A percentile compares a stretch with the other conserved stretches of the same genome.
Conservation (phyloP, 2,329 filamentous ascomycete species). For the Talaromyces marneffei region DNA sequence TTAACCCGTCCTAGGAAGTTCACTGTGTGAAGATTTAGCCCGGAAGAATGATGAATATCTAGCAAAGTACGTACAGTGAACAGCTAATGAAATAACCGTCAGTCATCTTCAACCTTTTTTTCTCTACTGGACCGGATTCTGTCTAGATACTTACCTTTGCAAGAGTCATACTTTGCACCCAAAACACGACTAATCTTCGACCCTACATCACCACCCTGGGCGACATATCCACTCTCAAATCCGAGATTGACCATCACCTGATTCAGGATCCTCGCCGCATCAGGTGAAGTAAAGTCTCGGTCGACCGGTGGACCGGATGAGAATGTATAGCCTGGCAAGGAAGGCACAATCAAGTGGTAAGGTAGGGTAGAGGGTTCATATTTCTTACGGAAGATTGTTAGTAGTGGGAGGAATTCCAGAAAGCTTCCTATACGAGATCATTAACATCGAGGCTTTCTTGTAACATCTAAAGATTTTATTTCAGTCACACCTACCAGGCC, state of each 20-base stretch:
- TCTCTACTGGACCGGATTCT: background rate
- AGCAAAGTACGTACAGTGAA: conserved; percentile 6
- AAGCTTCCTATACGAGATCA: conserved; percentile 29
- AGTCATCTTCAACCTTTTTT: background rate
- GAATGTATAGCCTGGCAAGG: conserved; percentile 50
- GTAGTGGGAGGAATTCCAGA: conserved; percentile 51
- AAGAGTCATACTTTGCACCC: conserved; percentile 39
- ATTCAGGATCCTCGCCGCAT: conserved; percentile 45
- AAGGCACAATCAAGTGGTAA: conserved; percentile 54
- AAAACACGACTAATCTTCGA: conserved; percentile 41
- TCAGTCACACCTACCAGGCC: conserved; percentile 36
- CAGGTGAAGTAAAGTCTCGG: conserved; percentile 37
- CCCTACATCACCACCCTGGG: conserved; percentile 55
- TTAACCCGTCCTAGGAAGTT: conserved; percentile 21
- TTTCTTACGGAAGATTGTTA: conserved; percentile 42
- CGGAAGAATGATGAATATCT: background rate
- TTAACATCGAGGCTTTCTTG: background rate
- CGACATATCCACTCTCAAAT: conserved; percentile 48
- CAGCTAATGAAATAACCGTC: background rate
- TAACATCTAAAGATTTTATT: background rate
- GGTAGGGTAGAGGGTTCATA: conserved; percentile 49
- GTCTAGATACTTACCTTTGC: conserved; percentile 36
- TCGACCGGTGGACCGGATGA: conserved; percentile 40
- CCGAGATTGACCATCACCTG: conserved; percentile 50
- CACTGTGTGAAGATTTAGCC: background rate